A percentile compares a stretch with the other conserved stretches of the same genome.
These are phyloP conservation scores for Ramaria sp. DNA, from an alignment of 768 basidiomycete species.

Conservation along the genomic window DNA sequence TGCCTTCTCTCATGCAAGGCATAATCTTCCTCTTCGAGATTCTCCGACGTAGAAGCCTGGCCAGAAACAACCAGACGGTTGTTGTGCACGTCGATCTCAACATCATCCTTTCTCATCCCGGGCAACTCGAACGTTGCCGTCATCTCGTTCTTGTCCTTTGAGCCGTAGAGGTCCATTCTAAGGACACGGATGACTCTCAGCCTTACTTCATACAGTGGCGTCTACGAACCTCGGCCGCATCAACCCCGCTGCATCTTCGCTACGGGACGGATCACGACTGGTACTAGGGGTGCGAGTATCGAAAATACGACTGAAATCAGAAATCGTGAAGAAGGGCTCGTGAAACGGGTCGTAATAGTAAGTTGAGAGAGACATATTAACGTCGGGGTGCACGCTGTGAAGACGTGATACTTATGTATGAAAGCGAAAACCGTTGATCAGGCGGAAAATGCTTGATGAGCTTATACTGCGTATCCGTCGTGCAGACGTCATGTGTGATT, in stretches of 20 bases:
- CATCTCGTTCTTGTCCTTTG: constrained; percentile 28
- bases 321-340: constrained; percentile 3
- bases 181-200: neutral
- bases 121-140: constrained; percentile 48
- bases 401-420: too few species aligned
- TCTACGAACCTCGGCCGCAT: neutral
- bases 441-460: too few species aligned
- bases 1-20: constrained; percentile 35
- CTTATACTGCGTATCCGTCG: too few species aligned
- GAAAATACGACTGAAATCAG: constrained; percentile 1
- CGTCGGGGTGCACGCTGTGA: neutral
- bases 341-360: constrained; percentile 6
- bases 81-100: constrained; percentile 37
- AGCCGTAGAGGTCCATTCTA: constrained; percentile 36
- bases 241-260: neutral
- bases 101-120: constrained; percentile 38
- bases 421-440: too few species aligned
- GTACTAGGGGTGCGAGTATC: neutral
- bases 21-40: constrained; percentile 27
- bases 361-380: neutral
- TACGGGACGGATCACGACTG: neutral
- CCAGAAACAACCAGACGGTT: constrained; percentile 38
- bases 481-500: too few species aligned
- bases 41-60: constrained; percentile 23
- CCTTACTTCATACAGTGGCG: neutral